Evolutionary conservation across 2,329 filamentous ascomycete species (phyloP), one percentile per base, ranked within the genome.

Genomic region (Calonectria hawksworthii): DNA sequence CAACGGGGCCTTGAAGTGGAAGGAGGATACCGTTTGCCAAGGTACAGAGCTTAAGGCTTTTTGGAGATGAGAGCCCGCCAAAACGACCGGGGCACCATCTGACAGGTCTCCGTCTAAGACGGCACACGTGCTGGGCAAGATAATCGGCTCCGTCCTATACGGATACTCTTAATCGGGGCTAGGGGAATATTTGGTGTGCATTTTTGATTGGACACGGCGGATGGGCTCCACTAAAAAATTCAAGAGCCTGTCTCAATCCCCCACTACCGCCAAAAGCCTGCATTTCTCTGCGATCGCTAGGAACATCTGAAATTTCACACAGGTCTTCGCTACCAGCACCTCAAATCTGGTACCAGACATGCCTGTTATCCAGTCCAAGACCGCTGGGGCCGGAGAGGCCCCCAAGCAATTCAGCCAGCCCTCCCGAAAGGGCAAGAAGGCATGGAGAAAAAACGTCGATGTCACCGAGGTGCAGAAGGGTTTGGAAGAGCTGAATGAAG

Each of bases 381-480:
- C 78, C 13, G 85, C 88, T 51, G 89, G 86, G 74, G 86, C 90
- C 44, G 85, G 86, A 16, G 86, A 89, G 44, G 94, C 95, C 23
- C 96, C 96, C 14, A 92, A 93, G 76, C 95, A 98, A 79, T 93
- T 94, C 86, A 96, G 92, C 77, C 97, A 99, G 85, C 92, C 96
- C 32, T 99, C 96, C 7, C 91, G 97, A 83, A 99, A 99, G 85
- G 97, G 98, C 81, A 99, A 99, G 87, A 99, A 98, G 88, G 96
- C 97, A 38, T 99, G 97, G 97, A 92, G 97, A 83, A 99, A 99
- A 86, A 98, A 99, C 87, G 95, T 99, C 85, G 95, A 99, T 86
- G 92, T 99, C 76, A 94, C 95, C 34, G 93, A 98, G 76, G 92
- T 99, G 32, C 91, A 96, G 81, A 88, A 94, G 69, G 97, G 97